Evolutionary conservation across 1,139 yeast genomes (phyloP).

Genomic region (Trichomonascaceae sp.): DNA sequence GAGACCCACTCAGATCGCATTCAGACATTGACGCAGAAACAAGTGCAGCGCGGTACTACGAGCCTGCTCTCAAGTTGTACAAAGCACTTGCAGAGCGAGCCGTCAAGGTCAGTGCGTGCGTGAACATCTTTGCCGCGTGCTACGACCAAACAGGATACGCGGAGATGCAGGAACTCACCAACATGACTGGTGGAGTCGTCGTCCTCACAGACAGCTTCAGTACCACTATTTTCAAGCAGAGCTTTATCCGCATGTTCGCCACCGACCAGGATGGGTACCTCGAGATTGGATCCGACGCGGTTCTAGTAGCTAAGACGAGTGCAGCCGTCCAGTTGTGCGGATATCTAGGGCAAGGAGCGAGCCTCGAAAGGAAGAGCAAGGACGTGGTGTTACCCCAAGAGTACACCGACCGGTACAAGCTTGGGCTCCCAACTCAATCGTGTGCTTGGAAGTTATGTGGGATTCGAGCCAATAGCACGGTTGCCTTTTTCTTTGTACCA

Average conservation of each 20-base stretch:
- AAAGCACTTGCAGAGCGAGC: conserved; percentile 61
- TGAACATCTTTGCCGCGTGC: conserved; percentile 90
- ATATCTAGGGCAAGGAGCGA: conserved; percentile 66
- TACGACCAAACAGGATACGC: conserved; percentile 92
- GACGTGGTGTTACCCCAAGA: conserved; percentile 2
- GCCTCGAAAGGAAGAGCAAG: conserved; percentile 24
- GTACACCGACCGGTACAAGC: background rate
- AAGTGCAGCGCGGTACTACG: conserved; percentile 58
- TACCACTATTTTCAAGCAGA: conserved; percentile 85
- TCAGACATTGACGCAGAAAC: conserved; percentile 66
- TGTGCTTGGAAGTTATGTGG: conserved; percentile 78
- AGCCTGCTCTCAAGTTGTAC: conserved; percentile 73
- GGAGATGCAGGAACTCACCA: conserved; percentile 78
- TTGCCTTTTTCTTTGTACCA: conserved; percentile 60
- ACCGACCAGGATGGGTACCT: conserved; percentile 74
- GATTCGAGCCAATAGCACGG: conserved; percentile 74
- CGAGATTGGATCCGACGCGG: conserved; percentile 57
- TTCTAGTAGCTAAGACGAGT: conserved; percentile 71
- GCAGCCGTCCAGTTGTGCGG: conserved; percentile 81
- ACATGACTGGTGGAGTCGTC: conserved; percentile 79
- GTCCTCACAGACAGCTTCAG: conserved; percentile 87
- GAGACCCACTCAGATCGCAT: conserved; percentile 90
- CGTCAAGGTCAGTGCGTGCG: conserved; percentile 59
- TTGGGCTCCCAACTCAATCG: background rate
- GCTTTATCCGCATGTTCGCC: conserved; percentile 68